These are phyloP conservation scores for Pleurotus tuber-regium DNA, from an alignment of 768 basidiomycete genomes.

Conservation along the genomic window DNA sequence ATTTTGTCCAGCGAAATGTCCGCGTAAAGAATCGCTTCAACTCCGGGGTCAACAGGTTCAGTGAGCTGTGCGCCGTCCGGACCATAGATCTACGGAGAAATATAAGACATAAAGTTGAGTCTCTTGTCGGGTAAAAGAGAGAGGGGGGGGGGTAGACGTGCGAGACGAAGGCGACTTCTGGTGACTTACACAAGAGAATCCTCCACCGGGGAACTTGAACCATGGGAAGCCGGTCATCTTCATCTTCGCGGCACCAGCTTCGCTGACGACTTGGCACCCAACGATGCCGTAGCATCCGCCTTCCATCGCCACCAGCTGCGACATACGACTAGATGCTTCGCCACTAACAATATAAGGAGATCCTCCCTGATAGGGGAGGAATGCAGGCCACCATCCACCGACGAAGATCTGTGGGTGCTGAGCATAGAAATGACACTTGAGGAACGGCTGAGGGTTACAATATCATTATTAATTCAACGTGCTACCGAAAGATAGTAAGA, in stretches of 20 bases:
- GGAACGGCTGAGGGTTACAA: slow-evolving; percentile 21
- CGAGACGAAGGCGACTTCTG: background rate
- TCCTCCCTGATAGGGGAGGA: slow-evolving; percentile 21
- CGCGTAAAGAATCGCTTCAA: slow-evolving; percentile 25
- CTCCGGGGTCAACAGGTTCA: slow-evolving; percentile 21
- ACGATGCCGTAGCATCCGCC: slow-evolving; percentile 27
- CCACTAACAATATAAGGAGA: slow-evolving; percentile 28
- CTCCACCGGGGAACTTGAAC: slow-evolving; percentile 26
- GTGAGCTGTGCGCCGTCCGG: slow-evolving; percentile 26
- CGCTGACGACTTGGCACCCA: slow-evolving; percentile 27
- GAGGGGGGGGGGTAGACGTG: background rate
- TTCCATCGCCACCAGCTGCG: slow-evolving; percentile 28
- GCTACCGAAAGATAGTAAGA: background rate
- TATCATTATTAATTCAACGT: background rate
- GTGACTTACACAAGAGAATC: slow-evolving; percentile 20
- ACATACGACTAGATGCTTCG: slow-evolving; percentile 27
- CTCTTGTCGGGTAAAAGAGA: too few relatives aligned
- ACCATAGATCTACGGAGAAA: slow-evolving; percentile 23
- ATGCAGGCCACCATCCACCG: slow-evolving; percentile 30
- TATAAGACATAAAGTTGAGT: background rate
- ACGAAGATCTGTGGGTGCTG: slow-evolving; percentile 29
- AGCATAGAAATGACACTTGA: slow-evolving; percentile 28
- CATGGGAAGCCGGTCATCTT: slow-evolving; percentile 26
- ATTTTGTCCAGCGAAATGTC: slow-evolving; percentile 27
- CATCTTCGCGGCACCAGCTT: slow-evolving; percentile 26